A percentile compares a stretch with the other conserved stretches of the same genome.
Conservation (phyloP, 352 stramenopile genomes). For the Phytophthora ohioensis region DNA sequence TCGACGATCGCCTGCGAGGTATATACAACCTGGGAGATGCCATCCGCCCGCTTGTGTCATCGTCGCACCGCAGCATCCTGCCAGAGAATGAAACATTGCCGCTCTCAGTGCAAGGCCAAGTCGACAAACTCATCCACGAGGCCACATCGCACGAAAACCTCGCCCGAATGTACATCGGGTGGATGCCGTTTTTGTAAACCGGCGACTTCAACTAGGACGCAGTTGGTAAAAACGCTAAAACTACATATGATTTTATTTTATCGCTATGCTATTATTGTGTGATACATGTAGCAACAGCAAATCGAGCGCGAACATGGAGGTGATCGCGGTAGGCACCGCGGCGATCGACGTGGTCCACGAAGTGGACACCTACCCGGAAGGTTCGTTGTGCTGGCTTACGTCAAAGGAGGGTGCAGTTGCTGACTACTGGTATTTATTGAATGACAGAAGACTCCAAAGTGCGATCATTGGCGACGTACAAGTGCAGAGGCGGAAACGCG, state of each 20-base stretch:
- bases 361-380: constrained; percentile 63
- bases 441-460: constrained; percentile 50
- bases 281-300: background rate
- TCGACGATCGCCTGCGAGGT: constrained; percentile 92
- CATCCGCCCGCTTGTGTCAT: constrained; percentile 74
- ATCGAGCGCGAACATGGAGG: constrained; percentile 41
- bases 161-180: constrained; percentile 96
- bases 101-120: constrained; percentile 93
- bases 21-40: constrained; percentile 93
- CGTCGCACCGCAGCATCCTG: constrained; percentile 70
- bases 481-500: constrained; percentile 76
- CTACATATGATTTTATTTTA: background rate
- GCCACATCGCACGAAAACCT: constrained; percentile 93
- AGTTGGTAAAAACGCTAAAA: constrained; percentile 15
- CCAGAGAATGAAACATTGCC: constrained; percentile 89
- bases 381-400: constrained; percentile 27
- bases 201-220: constrained; percentile 4
- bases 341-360: constrained; percentile 78
- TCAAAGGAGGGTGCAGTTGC: background rate
- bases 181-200: constrained; percentile 91
- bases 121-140: constrained; percentile 95
- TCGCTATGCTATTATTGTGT: background rate
- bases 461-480: constrained; percentile 55
- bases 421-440: background rate
- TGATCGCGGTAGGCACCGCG: constrained; percentile 76